Evolutionary conservation across 2,329 filamentous ascomycete genomes (phyloP), one percentile per base, ranked within the genome.

Genomic region (Colletotrichum spaethianum): DNA sequence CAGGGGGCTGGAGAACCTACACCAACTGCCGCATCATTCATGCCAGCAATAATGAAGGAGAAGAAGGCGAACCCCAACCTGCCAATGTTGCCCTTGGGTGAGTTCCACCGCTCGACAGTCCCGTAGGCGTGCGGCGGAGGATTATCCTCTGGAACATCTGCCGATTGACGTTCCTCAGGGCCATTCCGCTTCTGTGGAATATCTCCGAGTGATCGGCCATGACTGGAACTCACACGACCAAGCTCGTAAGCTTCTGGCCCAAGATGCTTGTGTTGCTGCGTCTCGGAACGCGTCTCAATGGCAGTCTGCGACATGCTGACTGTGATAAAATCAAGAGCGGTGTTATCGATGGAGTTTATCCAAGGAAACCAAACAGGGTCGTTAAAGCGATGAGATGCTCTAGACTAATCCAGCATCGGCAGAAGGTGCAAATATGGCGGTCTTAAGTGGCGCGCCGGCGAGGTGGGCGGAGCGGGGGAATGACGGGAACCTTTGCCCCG

Each of bases 11-110:
- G 18, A 20, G 20, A 5, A 79, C 84, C 68, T 83, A 88, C 88
- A 63, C 90, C 89, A 64, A 89, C 87, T 20, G 89, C 86, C 3
- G 87, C 90, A 78, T 93, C 91, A 73, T 92, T 92, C 80, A 89
- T 86, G 0, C 91, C 91, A 73, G 90, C 87, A 53, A 92, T 83
- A 2, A 89, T 82, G 70, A 92, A 91, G 0, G 87, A 86, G 77
- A 88, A 84, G 76, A 91, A 91, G 0, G 88, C 86, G 46, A 83
- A 83, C 0, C 50, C 77, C 1, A 84, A 73, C 33, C 78, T 78
- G 1, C 71, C 69, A 0, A 80, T 50, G 23, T 84, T 84, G 1
- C 77, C 78, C 9, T 65, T 77, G 0, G 82, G 82, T 23, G 78
- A 74, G 67, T 83, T 84, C 82, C 82, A 84, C 71, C 79, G 67